Base-by-base conservation (phyloP, 106 monocot species). In the Xerophyta viscosa region DNA sequence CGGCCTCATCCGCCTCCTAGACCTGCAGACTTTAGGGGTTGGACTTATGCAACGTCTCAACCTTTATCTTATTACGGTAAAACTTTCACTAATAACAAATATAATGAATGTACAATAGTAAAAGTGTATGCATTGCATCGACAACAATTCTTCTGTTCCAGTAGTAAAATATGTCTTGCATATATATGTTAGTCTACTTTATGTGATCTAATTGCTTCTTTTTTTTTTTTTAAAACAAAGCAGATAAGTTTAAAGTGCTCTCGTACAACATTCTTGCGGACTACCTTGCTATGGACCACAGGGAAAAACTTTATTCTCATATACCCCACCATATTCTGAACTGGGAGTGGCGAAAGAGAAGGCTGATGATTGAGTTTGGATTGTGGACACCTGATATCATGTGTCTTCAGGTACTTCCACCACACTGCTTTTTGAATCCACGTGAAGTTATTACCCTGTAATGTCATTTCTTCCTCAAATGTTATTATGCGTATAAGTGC, bases 321-420 rank as follows among this genome's bases (percentile, higher is more conserved):
- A 59, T 98, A 71, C 96, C 82, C 17, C 43, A 46, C 57, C 53
- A 70, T 27, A 63, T 89, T 58, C 43, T 90, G 60, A 74, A 82
- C 50, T 98, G 96, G 96, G 78, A 90, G 46, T 98, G 89, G 89
- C 76, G 96, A 48, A 89, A 85, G 63, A 73, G 60, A 21, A 78
- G 70, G 52, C 44, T 98, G 27, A 54, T 98, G 12, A 37, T 89
- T 25, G 96, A 98, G 66, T 78, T 98, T 69, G 72, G 73, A 43
- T 41, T 98, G 48, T 98, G 96, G 96, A 56, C 85, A 48, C 79
- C 96, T 56, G 96, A 98, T 30, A 74, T 98, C 39, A 64, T 98
- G 65, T 98, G 96, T 36, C 89, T 98, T 77, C 96, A 98, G 96
- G 96, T 98, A n/a, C n/a, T n/a, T n/a, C n/a, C n/a, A n/a, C n/a